phyloP scores from a whole-genome alignment of 2,329 filamentous ascomycete species.

The Neopestalotiopsis clavispora region DNA sequence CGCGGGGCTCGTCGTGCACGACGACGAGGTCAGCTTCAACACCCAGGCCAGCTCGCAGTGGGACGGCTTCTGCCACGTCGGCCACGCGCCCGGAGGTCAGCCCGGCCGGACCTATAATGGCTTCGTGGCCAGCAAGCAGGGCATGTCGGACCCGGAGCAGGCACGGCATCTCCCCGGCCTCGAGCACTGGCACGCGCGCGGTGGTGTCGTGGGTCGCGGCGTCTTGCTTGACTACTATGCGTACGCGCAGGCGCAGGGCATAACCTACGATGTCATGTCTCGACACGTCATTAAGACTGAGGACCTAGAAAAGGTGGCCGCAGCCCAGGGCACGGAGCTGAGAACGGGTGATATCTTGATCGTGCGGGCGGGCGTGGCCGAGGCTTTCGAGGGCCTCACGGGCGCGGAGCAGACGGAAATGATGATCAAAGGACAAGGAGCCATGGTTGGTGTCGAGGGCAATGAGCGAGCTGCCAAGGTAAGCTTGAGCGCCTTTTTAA shows the following conservation, averaged over 20 bases:
- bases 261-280: constrained; percentile 44
- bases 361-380: constrained; percentile 51
- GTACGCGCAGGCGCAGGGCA: constrained; percentile 44
- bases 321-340: constrained; percentile 47
- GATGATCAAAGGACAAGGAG: constrained; percentile 30
- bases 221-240: constrained; percentile 57
- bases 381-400: constrained; percentile 42
- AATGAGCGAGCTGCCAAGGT: constrained; percentile 49
- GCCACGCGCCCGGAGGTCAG: constrained; percentile 13
- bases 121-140: constrained; percentile 7
- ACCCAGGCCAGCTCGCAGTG: constrained; percentile 22
- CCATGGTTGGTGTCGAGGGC: constrained; percentile 52
- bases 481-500: neutral
- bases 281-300: constrained; percentile 47
- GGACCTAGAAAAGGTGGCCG: constrained; percentile 48
- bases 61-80: constrained; percentile 20
- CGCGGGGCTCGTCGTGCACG: neutral
- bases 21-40: constrained; percentile 23
- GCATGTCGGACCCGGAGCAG: constrained; percentile 15
- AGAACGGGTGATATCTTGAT: constrained; percentile 60
- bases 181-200: constrained; percentile 27
- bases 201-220: constrained; percentile 54
- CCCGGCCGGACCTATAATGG: constrained; percentile 15
- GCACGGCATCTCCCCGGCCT: constrained; percentile 1
- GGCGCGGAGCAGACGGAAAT: constrained; percentile 22